Evolutionary conservation across 1,284 basidiomycete species (phyloP), one percentile per base, ranked within the genome.

Genomic region (Volvariella volvacea): DNA sequence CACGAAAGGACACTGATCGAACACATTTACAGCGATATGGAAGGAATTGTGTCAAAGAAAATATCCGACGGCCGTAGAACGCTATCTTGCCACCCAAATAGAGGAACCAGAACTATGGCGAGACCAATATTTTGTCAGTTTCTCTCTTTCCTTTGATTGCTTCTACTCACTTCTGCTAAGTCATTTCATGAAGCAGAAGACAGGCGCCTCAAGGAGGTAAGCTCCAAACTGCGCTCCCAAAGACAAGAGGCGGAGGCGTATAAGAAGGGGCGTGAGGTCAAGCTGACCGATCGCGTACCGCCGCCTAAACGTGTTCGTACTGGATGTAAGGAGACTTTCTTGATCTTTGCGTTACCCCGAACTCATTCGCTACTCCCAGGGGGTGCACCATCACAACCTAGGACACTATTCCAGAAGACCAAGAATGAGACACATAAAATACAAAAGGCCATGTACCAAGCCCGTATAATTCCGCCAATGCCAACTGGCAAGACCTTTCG

Each of bases 391-490:
- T 50, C 61, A 36, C 75, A 71, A 50, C 79, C 80, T 15, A 87
- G 81, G 64, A 73, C 80, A 8, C 66, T 89, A 9, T 79, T 89
- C 52, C 82, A 88, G 64, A 88, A 85, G 64, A 82, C 86, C 6
- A 73, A 74, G 48, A 68, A 69, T 25, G 80, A 87, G 54, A 80
- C 83, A 10, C 78, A 74, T 32, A 83, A 76, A 55, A 61, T 83
- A 37, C 80, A 80, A 58, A 78, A 75, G 57, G 74, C 73, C 22
- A 62, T 83, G 52, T 84, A 77, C 55, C 65, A 66, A 40, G 60
- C 71, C 42, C 73, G 70, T 21, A 64, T 73, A 48, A 54, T 75
- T 32, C 75, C 78, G 21, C 66, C 74, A 19, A 70, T 75, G 71
- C 65, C 70, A 41, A 58, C 55, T 31, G 56, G 65, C 44, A 77